These are phyloP conservation scores for Ogataea corticis DNA, from an alignment of 805 yeast species.

Conservation along the genomic window DNA sequence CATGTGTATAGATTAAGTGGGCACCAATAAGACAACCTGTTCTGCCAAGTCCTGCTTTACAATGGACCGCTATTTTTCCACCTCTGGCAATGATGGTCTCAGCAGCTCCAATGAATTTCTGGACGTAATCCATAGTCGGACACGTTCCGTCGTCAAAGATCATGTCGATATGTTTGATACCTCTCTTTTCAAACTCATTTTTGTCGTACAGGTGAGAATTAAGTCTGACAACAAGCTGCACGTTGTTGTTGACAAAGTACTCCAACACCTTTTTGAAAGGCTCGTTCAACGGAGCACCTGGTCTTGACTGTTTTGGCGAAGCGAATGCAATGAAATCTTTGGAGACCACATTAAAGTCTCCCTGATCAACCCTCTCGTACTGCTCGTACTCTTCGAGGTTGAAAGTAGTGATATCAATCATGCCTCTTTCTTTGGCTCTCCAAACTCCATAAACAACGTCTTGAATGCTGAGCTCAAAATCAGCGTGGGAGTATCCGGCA, in stretches of 20 bases:
- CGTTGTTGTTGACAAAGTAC: constrained; percentile 71
- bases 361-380: constrained; percentile 94
- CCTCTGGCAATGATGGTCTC: constrained; percentile 83
- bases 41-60: constrained; percentile 97
- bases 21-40: constrained; percentile 99
- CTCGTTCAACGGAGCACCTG: constrained; percentile 58
- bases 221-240: constrained; percentile 85
- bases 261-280: constrained; percentile 81
- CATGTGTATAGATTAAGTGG: constrained; percentile 91
- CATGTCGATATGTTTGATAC: constrained; percentile 90
- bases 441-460: constrained; percentile 95
- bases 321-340: constrained; percentile 98
- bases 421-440: constrained; percentile 93
- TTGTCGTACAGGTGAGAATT: constrained; percentile 91
- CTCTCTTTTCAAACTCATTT: constrained; percentile 75
- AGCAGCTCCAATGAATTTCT: constrained; percentile 91
- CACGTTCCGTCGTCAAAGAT: constrained; percentile 98
- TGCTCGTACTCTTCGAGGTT: constrained; percentile 92
- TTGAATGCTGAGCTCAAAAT: constrained; percentile 89
- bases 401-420: constrained; percentile 83
- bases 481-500: constrained; percentile 96
- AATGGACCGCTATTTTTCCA: constrained; percentile 97
- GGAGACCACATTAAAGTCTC: constrained; percentile 89
- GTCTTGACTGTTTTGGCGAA: constrained; percentile 76
- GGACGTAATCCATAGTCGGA: constrained; percentile 91